A percentile compares a stretch with the other conserved stretches of the same genome.
Conservation (phyloP, 768 basidiomycete species). For the Myochromella boudieri region DNA sequence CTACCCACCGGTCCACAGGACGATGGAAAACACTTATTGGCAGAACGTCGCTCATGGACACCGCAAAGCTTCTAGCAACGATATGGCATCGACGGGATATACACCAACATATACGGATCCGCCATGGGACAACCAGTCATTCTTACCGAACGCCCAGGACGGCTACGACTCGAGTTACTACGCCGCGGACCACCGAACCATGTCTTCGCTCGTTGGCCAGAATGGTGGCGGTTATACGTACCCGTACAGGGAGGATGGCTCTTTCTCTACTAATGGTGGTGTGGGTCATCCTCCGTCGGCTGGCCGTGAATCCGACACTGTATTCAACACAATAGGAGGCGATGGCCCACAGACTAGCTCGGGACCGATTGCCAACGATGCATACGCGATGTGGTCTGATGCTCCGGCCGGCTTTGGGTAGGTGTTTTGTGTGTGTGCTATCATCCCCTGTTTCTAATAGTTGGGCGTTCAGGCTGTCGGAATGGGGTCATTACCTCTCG, state of each 20-base stretch:
- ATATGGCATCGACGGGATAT: too few relatives aligned
- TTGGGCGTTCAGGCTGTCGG: constrained; percentile 33
- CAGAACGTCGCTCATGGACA: constrained; percentile 2
- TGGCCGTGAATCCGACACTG: too few relatives aligned
- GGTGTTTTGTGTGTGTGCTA: constrained; percentile 22
- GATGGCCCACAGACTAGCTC: too few relatives aligned
- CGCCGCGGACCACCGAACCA: not conserved
- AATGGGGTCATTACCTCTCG: constrained; percentile 42
- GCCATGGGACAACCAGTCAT: too few relatives aligned
- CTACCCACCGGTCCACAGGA: not conserved
- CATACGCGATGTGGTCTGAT: constrained; percentile 66
- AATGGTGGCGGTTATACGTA: not conserved
- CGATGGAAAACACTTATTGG: not conserved
- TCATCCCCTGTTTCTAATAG: not conserved
- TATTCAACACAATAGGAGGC: too few relatives aligned
- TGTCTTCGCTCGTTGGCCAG: constrained; percentile 2
- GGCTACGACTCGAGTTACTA: not conserved
- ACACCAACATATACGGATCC: too few relatives aligned
- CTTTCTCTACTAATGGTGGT: not conserved
- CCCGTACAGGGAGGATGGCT: not conserved
- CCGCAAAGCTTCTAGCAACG: too few relatives aligned
- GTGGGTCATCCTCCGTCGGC: too few relatives aligned
- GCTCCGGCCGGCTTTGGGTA: constrained; percentile 65
- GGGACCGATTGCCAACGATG: constrained; percentile 28
- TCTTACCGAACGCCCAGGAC: too few relatives aligned